A percentile compares a stretch with the other conserved stretches of the same genome.
Conservation (phyloP, 139 green algal genomes). For the Chlamydomonas schloesseri region DNA sequence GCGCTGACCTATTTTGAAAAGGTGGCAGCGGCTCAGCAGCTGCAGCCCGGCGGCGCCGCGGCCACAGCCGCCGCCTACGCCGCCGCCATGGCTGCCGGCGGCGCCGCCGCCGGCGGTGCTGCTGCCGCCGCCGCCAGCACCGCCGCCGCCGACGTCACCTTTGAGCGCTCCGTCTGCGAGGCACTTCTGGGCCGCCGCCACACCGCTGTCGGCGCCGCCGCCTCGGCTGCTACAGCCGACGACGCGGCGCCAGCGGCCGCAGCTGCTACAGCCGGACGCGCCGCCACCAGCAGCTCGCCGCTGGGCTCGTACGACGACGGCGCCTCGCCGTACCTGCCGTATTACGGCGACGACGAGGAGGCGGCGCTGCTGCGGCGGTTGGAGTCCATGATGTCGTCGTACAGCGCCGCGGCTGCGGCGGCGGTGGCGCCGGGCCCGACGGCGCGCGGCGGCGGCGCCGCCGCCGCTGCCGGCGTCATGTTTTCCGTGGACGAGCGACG, state of each 20-base stretch:
- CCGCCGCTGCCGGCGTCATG: neutral
- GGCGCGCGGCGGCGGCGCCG: neutral
- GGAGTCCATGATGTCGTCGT: conserved; percentile 12
- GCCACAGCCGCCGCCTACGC: neutral
- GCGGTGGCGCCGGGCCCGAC: too few species aligned
- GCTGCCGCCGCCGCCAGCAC: too few species aligned
- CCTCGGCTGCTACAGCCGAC: neutral
- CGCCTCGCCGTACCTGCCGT: too few species aligned
- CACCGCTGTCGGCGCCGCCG: neutral
- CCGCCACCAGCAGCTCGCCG: neutral
- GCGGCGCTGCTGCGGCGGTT: conserved; percentile 26
- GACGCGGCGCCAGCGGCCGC: neutral
- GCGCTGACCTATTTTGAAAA: conserved; percentile 36
- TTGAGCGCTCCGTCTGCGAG: conserved; percentile 42
- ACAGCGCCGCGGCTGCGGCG: neutral
- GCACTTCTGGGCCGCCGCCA: conserved; percentile 23
- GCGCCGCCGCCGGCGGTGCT: too few species aligned
- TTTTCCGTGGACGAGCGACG: neutral
- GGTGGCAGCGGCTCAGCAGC: neutral
- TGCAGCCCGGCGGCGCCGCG: neutral
- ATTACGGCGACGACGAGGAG: neutral
- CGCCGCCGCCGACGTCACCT: conserved; percentile 13
- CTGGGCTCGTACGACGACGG: neutral
- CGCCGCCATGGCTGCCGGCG: neutral
- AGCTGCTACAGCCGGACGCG: neutral